Percentiles rank a stretch among this genome's conserved stretches.
Evolutionary conservation across 176 grass and related monocot species (phyloP).

Genomic region (Cenchrus americanus): DNA sequence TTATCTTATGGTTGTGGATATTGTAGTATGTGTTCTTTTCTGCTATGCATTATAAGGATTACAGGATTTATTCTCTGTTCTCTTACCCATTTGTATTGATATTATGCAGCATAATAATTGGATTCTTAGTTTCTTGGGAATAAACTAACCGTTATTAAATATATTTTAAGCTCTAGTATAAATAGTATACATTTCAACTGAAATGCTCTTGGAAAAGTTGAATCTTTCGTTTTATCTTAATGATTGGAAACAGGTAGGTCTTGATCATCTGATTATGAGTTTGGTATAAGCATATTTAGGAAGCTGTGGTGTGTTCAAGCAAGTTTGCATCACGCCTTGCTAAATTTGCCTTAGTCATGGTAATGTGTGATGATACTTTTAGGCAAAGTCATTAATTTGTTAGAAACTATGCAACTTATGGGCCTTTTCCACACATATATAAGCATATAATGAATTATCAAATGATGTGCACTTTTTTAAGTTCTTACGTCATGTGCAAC

Average conservation of each 20-base stretch:
- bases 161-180: neutral
- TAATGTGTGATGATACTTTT: conserved; percentile 4
- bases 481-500: neutral
- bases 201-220: conserved; percentile 16
- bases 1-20: conserved; percentile 17
- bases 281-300: conserved; percentile 9
- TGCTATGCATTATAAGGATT: conserved; percentile 22
- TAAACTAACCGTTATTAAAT: conserved; percentile 11
- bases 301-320: neutral
- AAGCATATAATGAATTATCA: neutral
- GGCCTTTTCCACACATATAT: neutral
- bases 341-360: conserved; percentile 28
- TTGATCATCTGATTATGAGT: neutral
- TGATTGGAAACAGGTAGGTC: neutral
- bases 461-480: neutral
- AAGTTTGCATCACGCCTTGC: neutral
- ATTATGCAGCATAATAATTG: neutral
- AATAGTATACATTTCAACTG: neutral
- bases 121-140: conserved; percentile 5
- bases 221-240: neutral
- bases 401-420: conserved; percentile 9
- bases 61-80: neutral
- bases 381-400: neutral
- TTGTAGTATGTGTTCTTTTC: neutral
- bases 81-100: neutral